A percentile compares a stretch with the other conserved stretches of the same genome.
Conservation (phyloP, 805 yeast genomes). For the Saccharomycopsis fibuligera region DNA sequence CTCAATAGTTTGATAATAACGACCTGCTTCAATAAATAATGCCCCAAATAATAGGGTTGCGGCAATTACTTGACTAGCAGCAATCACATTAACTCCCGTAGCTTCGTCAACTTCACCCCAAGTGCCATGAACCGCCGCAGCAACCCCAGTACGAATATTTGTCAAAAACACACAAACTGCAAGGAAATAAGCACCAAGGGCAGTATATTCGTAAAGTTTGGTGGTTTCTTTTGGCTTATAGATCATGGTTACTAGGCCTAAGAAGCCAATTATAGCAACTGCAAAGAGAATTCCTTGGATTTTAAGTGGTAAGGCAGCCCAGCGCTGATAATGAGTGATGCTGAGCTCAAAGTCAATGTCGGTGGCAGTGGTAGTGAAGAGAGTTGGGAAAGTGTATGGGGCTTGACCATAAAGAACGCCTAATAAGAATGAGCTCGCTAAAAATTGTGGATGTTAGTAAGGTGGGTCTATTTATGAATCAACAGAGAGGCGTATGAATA, state of each 20-base stretch:
- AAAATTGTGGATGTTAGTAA: background rate
- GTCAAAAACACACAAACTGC: conserved; percentile 78
- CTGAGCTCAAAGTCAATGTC: conserved; percentile 54
- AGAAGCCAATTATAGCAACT: conserved; percentile 56
- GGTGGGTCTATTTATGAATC: no score
- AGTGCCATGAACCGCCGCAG: conserved; percentile 58
- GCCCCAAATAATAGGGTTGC: conserved; percentile 70
- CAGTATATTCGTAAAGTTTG: conserved; percentile 84
- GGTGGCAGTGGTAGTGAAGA: conserved; percentile 54
- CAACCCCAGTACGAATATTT: conserved; percentile 75
- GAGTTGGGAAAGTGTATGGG: conserved; percentile 72
- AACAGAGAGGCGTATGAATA: no score
- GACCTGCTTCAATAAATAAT: conserved; percentile 78
- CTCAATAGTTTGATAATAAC: conserved; percentile 49
- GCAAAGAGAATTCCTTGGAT: conserved; percentile 58
- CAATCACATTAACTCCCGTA: conserved; percentile 87
- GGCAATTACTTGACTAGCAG: conserved; percentile 78
- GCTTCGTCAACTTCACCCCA: conserved; percentile 93
- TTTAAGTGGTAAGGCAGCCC: conserved; percentile 56
- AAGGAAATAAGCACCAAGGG: conserved; percentile 65
- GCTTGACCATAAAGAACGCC: conserved; percentile 75
- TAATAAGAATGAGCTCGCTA: conserved; percentile 57
- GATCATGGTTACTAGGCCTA: conserved; percentile 70
- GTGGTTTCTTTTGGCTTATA: conserved; percentile 84
- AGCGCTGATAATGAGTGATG: conserved; percentile 62